phyloP scores from a whole-genome alignment of 352 stramenopile species.

The Phytophthora sp. region DNA sequence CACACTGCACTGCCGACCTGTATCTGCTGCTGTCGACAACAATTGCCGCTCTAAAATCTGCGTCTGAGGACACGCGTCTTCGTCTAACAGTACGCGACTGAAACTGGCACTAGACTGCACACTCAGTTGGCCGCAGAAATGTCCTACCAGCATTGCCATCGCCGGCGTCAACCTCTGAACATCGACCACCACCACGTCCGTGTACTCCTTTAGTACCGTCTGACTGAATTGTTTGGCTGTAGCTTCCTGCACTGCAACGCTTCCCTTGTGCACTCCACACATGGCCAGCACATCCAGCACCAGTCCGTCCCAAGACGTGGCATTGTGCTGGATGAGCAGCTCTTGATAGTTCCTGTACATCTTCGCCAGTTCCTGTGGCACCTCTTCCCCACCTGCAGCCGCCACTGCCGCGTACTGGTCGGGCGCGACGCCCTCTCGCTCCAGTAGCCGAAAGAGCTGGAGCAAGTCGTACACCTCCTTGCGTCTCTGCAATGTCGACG shows the following conservation, averaged over 20 bases:
- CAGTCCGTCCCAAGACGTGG: constrained; percentile 72
- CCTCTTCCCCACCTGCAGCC: constrained; percentile 25
- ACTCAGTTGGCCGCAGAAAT: constrained; percentile 42
- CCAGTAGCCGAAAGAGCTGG: constrained; percentile 74
- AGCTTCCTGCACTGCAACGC: background rate
- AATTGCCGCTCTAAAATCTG: constrained; percentile 48
- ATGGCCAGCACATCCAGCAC: constrained; percentile 60
- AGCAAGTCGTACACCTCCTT: constrained; percentile 65
- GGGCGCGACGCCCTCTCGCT: constrained; percentile 57
- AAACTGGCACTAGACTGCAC: constrained; percentile 66
- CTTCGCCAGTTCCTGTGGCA: constrained; percentile 43
- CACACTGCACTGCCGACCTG: constrained; percentile 1
- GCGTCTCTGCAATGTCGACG: constrained; percentile 60
- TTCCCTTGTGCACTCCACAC: constrained; percentile 18
- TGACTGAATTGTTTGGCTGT: constrained; percentile 41
- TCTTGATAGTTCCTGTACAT: constrained; percentile 60
- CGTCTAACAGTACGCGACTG: constrained; percentile 47
- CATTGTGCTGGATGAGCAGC: constrained; percentile 55
- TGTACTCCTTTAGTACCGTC: constrained; percentile 49
- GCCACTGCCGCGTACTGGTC: constrained; percentile 38
- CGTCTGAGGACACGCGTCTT: constrained; percentile 39
- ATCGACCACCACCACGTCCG: constrained; percentile 76
- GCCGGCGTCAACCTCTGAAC: constrained; percentile 70
- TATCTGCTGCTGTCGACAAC: constrained; percentile 12
- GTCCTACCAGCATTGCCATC: constrained; percentile 58